phyloP scores from a whole-genome alignment of 345 rosid species.

The Lepidium sativum region DNA sequence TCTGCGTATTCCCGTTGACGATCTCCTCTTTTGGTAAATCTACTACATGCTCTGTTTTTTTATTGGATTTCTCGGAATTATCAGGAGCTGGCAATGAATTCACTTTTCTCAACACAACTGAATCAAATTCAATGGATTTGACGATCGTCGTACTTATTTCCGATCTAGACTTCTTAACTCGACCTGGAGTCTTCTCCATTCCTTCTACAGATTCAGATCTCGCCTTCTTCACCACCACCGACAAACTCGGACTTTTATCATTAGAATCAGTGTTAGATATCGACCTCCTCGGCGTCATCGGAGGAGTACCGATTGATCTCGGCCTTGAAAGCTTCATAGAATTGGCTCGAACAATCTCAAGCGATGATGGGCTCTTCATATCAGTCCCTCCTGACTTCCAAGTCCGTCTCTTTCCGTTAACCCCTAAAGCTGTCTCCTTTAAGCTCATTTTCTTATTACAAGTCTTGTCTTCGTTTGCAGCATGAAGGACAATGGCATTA shows the following conservation, averaged over 20 bases:
- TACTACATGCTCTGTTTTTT: conserved; percentile 33
- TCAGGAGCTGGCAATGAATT: conserved; percentile 27
- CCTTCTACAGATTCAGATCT: conserved; percentile 42
- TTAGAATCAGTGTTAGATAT: conserved; percentile 4
- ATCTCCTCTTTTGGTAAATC: conserved; percentile 27
- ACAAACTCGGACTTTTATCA: conserved; percentile 33
- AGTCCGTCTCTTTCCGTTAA: conserved; percentile 48
- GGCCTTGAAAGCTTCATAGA: conserved; percentile 27
- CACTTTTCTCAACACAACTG: conserved; percentile 23
- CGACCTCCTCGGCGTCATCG: conserved; percentile 23
- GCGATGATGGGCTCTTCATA: conserved; percentile 27
- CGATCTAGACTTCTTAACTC: conserved; percentile 30
- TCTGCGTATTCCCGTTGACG: conserved; percentile 24
- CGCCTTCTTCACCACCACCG: conserved; percentile 26
- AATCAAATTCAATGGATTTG: conserved; percentile 26
- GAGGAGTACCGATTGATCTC: conserved; percentile 32
- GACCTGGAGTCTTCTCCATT: conserved; percentile 37
- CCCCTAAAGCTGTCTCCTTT: conserved; percentile 23
- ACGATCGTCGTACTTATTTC: conserved; percentile 19
- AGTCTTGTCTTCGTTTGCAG: neutral
- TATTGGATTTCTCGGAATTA: conserved; percentile 17
- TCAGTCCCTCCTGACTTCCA: conserved; percentile 39
- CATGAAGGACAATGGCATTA: conserved; percentile 47
- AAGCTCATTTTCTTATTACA: conserved; percentile 5
- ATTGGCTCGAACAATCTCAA: conserved; percentile 33